These are phyloP conservation scores for Chrysopogon serrulatus DNA, from an alignment of 176 grass and related monocot genomes.

Conservation along the genomic window DNA sequence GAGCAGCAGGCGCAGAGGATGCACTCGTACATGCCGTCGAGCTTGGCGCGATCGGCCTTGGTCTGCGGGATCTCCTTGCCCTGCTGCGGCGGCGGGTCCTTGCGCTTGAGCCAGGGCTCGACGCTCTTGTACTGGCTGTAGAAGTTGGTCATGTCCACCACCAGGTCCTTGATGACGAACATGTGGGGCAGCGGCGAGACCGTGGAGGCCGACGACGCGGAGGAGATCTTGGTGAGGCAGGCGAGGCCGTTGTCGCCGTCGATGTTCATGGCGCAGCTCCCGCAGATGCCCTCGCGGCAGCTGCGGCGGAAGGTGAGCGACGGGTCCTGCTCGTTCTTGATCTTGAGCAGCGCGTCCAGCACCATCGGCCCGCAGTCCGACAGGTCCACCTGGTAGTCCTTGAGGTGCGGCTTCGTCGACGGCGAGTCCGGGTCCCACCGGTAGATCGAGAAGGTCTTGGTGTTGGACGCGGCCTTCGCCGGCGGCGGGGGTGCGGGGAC, in stretches of 20 bases:
- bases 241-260: constrained; percentile 96
- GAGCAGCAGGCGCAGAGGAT: constrained; percentile 93
- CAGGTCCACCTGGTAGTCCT: constrained; percentile 80
- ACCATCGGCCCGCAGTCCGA: constrained; percentile 86
- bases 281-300: constrained; percentile 98
- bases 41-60: constrained; percentile 83
- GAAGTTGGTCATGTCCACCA: constrained; percentile 99
- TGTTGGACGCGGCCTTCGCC: background rate
- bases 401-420: constrained; percentile 73
- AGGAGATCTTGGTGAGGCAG: constrained; percentile 92
- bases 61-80: constrained; percentile 71
- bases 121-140: constrained; percentile 92
- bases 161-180: constrained; percentile 95
- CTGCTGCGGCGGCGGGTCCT: constrained; percentile 40
- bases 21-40: constrained; percentile 95
- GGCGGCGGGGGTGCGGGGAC: constrained; percentile 33
- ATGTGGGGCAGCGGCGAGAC: constrained; percentile 93
- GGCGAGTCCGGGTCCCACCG: constrained; percentile 88
- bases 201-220: constrained; percentile 27
- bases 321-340: constrained; percentile 95
- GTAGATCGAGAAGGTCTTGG: constrained; percentile 98
- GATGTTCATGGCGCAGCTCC: constrained; percentile 95
- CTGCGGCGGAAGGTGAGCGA: constrained; percentile 94
- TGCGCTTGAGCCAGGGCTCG: constrained; percentile 88
- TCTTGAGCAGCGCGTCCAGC: constrained; percentile 83